Percentiles rank a stretch among this genome's conserved stretches.
Evolutionary conservation across 2,329 filamentous ascomycete species (phyloP).

Genomic region (Ascochyta lentis): DNA sequence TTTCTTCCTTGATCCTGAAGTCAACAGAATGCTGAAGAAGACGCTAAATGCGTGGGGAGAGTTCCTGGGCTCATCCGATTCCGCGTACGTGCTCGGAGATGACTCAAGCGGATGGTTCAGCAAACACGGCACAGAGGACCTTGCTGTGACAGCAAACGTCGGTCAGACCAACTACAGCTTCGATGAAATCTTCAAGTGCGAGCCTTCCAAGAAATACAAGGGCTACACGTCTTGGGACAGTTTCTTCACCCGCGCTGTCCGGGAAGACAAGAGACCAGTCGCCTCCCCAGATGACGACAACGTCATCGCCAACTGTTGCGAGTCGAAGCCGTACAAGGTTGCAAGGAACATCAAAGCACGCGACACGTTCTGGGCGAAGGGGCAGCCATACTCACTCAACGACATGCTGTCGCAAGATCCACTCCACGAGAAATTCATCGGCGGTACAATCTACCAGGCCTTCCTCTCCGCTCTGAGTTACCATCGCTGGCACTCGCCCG

Average conservation of each 20-base stretch:
- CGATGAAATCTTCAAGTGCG: conserved; percentile 67
- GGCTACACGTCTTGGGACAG: conserved; percentile 73
- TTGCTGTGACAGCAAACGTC: conserved; percentile 26
- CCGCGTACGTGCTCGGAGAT: conserved; percentile 48
- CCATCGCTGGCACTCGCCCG: conserved; percentile 75
- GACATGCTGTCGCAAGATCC: conserved; percentile 69
- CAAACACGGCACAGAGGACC: conserved; percentile 46
- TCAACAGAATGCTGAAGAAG: conserved; percentile 61
- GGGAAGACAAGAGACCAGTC: conserved; percentile 63
- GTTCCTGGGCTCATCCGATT: conserved; percentile 43
- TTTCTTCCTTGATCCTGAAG: conserved; percentile 60
- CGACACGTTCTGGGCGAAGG: conserved; percentile 72
- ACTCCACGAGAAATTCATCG: conserved; percentile 62
- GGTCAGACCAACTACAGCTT: conserved; percentile 53
- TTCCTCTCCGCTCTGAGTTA: conserved; percentile 72
- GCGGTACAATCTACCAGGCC: conserved; percentile 73
- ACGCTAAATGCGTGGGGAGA: conserved; percentile 59
- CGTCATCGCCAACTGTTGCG: conserved; percentile 69
- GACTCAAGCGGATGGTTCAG: conserved; percentile 52
- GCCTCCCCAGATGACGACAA: conserved; percentile 61
- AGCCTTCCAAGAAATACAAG: conserved; percentile 60
- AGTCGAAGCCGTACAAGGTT: conserved; percentile 65
- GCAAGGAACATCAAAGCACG: conserved; percentile 59
- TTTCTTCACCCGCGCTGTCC: conserved; percentile 70
- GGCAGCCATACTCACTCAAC: conserved; percentile 69